A percentile compares a stretch with the other conserved stretches of the same genome.
These are phyloP conservation scores for Candida patagonica DNA, from an alignment of 805 yeast genomes.

Conservation along the genomic window DNA sequence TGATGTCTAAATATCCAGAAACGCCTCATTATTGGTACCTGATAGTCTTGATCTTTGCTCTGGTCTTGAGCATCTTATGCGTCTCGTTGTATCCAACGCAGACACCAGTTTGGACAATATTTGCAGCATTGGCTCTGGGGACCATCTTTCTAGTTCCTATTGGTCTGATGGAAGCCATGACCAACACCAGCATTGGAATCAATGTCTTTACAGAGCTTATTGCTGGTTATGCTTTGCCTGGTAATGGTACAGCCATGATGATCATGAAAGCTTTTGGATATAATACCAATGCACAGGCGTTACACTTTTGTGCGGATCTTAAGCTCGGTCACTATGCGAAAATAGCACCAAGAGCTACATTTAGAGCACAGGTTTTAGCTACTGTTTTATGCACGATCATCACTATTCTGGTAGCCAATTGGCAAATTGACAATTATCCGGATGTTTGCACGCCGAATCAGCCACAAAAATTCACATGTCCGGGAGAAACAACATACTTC, in stretches of 20 bases:
- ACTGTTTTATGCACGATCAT: constrained; percentile 13
- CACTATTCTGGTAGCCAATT: constrained; percentile 11
- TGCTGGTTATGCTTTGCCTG: constrained; percentile 58
- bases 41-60: constrained; percentile 34
- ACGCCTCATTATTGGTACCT: constrained; percentile 48
- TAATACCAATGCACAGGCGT: constrained; percentile 55
- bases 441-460: constrained; percentile 23
- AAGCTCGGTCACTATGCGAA: constrained; percentile 54
- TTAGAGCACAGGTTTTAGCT: constrained; percentile 35
- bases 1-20: constrained; percentile 41
- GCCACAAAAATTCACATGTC: constrained; percentile 32
- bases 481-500: constrained; percentile 34
- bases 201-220: constrained; percentile 56
- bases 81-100: constrained; percentile 37
- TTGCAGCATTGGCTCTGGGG: constrained; percentile 47
- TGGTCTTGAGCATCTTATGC: constrained; percentile 35
- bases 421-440: constrained; percentile 25
- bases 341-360: constrained; percentile 49
- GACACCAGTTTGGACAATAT: constrained; percentile 45
- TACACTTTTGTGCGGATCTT: constrained; percentile 44
- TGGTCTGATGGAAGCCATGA: constrained; percentile 50
- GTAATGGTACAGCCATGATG: constrained; percentile 52
- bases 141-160: constrained; percentile 54
- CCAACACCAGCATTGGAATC: constrained; percentile 50
- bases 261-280: constrained; percentile 50